Evolutionary conservation across 208 protist genomes (phyloP).

Genomic region (Tritrichomonas musculus): DNA sequence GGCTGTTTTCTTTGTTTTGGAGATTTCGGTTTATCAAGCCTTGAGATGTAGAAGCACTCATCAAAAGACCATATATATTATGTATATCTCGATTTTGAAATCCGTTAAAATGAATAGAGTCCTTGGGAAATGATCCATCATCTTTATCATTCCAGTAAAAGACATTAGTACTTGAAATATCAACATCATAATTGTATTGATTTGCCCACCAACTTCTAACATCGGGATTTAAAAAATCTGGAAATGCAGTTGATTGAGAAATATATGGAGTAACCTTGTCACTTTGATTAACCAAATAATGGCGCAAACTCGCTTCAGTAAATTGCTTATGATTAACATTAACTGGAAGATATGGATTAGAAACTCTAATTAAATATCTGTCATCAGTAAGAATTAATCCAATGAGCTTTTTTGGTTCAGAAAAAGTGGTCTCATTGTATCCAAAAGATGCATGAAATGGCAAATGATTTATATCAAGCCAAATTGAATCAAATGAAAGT

Average conservation of each 20-base stretch:
- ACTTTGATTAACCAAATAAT: background rate
- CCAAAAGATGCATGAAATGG: slow-evolving; percentile 76
- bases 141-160: slow-evolving; percentile 83
- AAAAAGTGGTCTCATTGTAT: background rate
- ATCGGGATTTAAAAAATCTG: slow-evolving; percentile 77
- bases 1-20: background rate
- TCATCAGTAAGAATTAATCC: background rate
- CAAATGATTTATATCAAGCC: slow-evolving; percentile 98
- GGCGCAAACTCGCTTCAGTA: background rate
- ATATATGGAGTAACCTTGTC: slow-evolving; percentile 68
- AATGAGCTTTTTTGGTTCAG: background rate
- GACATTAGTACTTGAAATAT: slow-evolving; percentile 63
- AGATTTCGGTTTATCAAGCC: slow-evolving; percentile 64
- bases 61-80: slow-evolving; percentile 89
- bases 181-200: slow-evolving; percentile 36
- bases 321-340: background rate
- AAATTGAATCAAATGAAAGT: slow-evolving; percentile 77
- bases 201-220: slow-evolving; percentile 59
- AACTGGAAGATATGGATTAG: background rate
- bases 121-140: slow-evolving; percentile 81
- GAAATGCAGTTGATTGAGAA: slow-evolving; percentile 90
- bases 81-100: slow-evolving; percentile 87
- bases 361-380: background rate
- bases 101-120: slow-evolving; percentile 63
- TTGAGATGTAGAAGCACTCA: slow-evolving; percentile 54